Conservation (phyloP, 2,329 filamentous ascomycete genomes). For the Colletotrichum siamense region DNA sequence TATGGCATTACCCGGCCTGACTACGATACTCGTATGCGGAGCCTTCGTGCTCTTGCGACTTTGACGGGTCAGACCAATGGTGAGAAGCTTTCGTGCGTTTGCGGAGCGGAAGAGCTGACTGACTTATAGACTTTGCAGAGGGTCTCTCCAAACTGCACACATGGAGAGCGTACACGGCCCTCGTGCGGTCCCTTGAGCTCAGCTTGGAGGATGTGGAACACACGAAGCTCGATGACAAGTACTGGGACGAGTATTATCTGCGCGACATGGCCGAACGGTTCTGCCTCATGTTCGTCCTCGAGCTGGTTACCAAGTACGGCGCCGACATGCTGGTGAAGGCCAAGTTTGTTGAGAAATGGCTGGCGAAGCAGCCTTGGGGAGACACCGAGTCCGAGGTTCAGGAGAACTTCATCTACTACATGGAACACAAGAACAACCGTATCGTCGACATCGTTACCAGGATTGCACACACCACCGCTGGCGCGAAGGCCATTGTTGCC, state of each 20-base stretch:
- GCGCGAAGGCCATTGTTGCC: conserved; percentile 55
- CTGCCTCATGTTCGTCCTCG: conserved; percentile 61
- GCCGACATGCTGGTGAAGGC: conserved; percentile 64
- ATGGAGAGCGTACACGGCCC: conserved; percentile 56
- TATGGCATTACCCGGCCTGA: conserved; percentile 63
- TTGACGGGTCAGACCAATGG: conserved; percentile 48
- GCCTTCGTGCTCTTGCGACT: conserved; percentile 60
- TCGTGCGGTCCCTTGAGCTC: conserved; percentile 66
- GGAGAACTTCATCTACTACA: conserved; percentile 59
- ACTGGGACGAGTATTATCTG: conserved; percentile 68
- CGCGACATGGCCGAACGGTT: conserved; percentile 67
- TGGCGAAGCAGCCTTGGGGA: conserved; percentile 76
- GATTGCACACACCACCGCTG: conserved; percentile 54
- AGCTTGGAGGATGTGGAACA: conserved; percentile 55
- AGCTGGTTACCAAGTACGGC: conserved; percentile 66
- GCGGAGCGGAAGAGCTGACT: conserved; percentile 18
- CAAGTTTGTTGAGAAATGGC: conserved; percentile 74
- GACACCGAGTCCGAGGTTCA: conserved; percentile 54
- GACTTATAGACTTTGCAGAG: conserved; percentile 32
- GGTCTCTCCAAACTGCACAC: conserved; percentile 55
- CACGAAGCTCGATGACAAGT: conserved; percentile 56
- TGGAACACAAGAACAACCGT: conserved; percentile 54
- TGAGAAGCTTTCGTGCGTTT: not conserved
- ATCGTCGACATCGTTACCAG: conserved; percentile 58
- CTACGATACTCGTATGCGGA: conserved; percentile 64